Conservation (phyloP, 768 basidiomycete genomes). For the Boletus rex-veris region DNA sequence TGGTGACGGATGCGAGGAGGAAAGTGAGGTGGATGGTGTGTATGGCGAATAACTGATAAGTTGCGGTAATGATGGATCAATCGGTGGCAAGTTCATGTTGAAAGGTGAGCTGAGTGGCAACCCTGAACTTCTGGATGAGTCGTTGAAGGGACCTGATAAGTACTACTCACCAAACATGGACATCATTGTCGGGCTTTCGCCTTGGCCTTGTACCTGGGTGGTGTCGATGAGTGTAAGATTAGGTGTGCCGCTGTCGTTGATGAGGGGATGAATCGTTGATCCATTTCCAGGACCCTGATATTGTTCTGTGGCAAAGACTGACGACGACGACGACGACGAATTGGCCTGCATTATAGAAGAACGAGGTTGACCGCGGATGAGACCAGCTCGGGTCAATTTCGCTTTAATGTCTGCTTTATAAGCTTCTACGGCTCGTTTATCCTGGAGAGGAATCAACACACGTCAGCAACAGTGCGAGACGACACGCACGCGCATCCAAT, state of each 20-base stretch:
- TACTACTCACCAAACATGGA: conserved; percentile 28
- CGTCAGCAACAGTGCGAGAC: neutral
- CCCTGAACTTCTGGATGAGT: conserved; percentile 19
- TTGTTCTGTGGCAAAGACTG: conserved; percentile 34
- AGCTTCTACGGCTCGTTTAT: conserved; percentile 75
- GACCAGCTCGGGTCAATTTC: conserved; percentile 69
- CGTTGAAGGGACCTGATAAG: neutral
- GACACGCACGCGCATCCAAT: conserved; percentile 77
- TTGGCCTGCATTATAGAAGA: conserved; percentile 45
- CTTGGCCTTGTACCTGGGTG: conserved; percentile 9
- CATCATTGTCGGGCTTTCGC: conserved; percentile 27
- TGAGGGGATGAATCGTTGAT: conserved; percentile 20
- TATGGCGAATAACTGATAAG: conserved; percentile 31
- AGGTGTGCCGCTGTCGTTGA: conserved; percentile 20
- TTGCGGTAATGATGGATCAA: conserved; percentile 29
- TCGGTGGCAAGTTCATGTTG: conserved; percentile 24
- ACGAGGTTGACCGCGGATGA: conserved; percentile 81
- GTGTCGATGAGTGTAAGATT: conserved; percentile 23
- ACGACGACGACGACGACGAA: conserved; percentile 27
- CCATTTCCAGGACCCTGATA: conserved; percentile 22
- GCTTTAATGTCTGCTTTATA: conserved; percentile 86
- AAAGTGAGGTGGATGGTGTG: conserved; percentile 32
- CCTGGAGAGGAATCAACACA: conserved; percentile 42
- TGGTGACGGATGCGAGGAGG: conserved; percentile 35
- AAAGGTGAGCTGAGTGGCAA: conserved; percentile 32